Base-by-base conservation (phyloP, 2,329 filamentous ascomycete species). In the Fusarium bulbicola region DNA sequence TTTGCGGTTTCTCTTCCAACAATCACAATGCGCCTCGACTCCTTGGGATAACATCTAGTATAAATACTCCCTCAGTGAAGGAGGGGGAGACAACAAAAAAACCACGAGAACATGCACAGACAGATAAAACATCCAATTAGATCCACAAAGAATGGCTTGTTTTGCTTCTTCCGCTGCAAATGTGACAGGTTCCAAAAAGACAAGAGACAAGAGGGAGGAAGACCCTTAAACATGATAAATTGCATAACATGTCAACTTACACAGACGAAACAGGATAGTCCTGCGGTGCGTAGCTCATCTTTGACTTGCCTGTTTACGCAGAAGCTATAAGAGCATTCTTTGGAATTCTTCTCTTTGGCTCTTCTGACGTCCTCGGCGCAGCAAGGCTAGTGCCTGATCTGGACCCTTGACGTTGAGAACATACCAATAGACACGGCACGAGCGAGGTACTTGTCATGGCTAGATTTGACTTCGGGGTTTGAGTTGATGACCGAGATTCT, bases 131-230 rank as follows among this genome's bases (percentile, higher is more conserved):
- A 30, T 11, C 49, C 59, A 49, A 49, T 66, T 24, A 26, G 10
- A 60, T 16, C n/a, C 6, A 12, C 8, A 14, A 1, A 40, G 24
- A 30, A 32, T 32, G 20, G 24, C 18, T 30, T 47, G 34, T 34
- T 36, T 32, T 63, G 30, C 45, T 37, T 28, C 24, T 36, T 28
- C 20, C 32, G n/a, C 56, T 20, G 20, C 16, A 20, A 68, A 72
- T 68, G 24, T 72, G 69, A 72, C 49, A 72, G 45, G 63, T 69
- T 72, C 36, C 21, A 58, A 49, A 49, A 47, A 28, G 26, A 18
- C 34, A 50, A 47, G 66, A 37, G 67, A 56, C 24, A 68, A 42
- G 54, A 68, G 53, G n/a, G 32, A 56, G 72, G 53, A 59, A 54
- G 30, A 12, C 43, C 21, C 36, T 67, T 50, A 46, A 68, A n/a